Evolutionary conservation across 805 yeast species (phyloP).

Genomic region (Cyberlindnera americana): DNA sequence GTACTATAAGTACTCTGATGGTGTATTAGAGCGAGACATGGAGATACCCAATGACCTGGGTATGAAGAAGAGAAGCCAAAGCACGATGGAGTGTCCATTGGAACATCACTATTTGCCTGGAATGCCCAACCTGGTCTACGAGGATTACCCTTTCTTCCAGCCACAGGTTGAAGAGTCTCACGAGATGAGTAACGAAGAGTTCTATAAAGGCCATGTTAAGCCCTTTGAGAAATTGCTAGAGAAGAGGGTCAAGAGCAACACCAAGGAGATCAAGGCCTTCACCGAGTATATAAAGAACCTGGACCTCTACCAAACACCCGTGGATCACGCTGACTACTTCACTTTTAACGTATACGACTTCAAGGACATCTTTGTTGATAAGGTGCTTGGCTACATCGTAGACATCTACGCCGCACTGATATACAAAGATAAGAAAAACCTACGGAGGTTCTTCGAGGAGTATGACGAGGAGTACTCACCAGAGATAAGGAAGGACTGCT

Average conservation of each 20-base stretch:
- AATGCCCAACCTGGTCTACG: slow-evolving; percentile 22
- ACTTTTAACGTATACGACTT: slow-evolving; percentile 15
- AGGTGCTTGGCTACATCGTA: slow-evolving; percentile 9
- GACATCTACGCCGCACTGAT: slow-evolving; percentile 11
- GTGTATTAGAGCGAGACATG: slow-evolving; percentile 22
- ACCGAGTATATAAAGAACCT: slow-evolving; percentile 13
- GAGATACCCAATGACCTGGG: slow-evolving; percentile 23
- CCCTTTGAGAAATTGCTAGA: slow-evolving; percentile 15
- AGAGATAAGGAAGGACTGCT: slow-evolving; percentile 6
- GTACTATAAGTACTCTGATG: slow-evolving; percentile 15
- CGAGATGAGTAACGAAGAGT: slow-evolving; percentile 20
- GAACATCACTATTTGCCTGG: slow-evolving; percentile 24
- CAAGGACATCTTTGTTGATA: slow-evolving; percentile 15
- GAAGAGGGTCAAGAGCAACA: background rate
- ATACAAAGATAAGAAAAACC: slow-evolving; percentile 4
- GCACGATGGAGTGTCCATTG: slow-evolving; percentile 10
- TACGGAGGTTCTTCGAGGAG: slow-evolving; percentile 17
- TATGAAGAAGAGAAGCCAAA: slow-evolving; percentile 7
- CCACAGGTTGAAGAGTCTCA: slow-evolving; percentile 17
- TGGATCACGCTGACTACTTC: slow-evolving; percentile 14
- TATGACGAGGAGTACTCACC: slow-evolving; percentile 18
- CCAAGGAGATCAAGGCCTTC: slow-evolving; percentile 4
- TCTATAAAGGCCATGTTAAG: slow-evolving; percentile 7
- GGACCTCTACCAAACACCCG: slow-evolving; percentile 16
- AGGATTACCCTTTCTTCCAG: slow-evolving; percentile 25